phyloP scores from a whole-genome alignment of 1,139 yeast species.

The Yamadazyma kanchanaburiensis region DNA sequence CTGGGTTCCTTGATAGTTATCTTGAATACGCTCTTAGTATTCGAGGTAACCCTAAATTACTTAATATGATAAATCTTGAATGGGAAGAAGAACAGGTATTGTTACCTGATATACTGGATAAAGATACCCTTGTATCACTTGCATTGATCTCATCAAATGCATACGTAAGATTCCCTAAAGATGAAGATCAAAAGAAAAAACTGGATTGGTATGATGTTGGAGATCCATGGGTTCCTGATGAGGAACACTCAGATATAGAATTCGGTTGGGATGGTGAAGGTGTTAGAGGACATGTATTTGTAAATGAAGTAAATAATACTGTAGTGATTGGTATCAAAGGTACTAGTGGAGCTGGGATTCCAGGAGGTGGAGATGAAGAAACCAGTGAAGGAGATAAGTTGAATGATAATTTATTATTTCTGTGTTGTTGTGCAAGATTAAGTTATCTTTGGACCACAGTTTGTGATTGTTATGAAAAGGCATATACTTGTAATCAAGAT shows the following conservation, averaged over 20 bases:
- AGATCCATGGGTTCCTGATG: constrained; percentile 50
- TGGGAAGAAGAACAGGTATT: constrained; percentile 50
- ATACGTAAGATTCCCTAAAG: constrained; percentile 71
- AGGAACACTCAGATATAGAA: constrained; percentile 30
- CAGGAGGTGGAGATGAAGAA: constrained; percentile 71
- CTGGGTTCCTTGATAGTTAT: constrained; percentile 64
- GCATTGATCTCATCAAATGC: constrained; percentile 93
- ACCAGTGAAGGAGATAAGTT: constrained; percentile 78
- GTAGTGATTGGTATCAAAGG: constrained; percentile 88
- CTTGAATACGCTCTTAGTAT: constrained; percentile 52
- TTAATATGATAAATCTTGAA: constrained; percentile 45
- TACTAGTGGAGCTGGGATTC: constrained; percentile 81
- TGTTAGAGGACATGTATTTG: constrained; percentile 86
- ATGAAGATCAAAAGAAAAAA: constrained; percentile 51
- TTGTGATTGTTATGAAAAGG: constrained; percentile 85
- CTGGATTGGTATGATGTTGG: constrained; percentile 85
- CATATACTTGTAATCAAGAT: constrained; percentile 85
- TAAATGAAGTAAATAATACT: constrained; percentile 57
- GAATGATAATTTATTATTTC: constrained; percentile 84
- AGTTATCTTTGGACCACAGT: constrained; percentile 93
- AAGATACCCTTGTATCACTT: constrained; percentile 65
- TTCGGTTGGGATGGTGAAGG: constrained; percentile 91
- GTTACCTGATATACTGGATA: constrained; percentile 75
- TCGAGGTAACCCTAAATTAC: constrained; percentile 40
- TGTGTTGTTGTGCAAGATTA: constrained; percentile 95